Percentiles rank a stretch among this genome's conserved stretches.
Evolutionary conservation across 2,329 filamentous ascomycete genomes (phyloP).

Genomic region (Botrytis porri): DNA sequence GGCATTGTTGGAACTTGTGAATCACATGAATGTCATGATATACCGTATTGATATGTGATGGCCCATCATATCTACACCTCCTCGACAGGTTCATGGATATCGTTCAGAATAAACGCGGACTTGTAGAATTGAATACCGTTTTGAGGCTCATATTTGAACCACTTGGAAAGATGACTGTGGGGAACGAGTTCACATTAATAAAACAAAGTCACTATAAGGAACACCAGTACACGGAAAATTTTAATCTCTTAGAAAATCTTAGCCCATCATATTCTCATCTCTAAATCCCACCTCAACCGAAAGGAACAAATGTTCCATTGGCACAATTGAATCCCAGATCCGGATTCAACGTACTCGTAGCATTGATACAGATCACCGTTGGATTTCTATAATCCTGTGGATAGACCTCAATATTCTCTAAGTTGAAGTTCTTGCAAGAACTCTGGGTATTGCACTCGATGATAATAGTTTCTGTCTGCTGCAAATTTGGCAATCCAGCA

Average conservation of each 20-base stretch:
- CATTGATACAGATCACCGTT: constrained; percentile 41
- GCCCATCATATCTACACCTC: not conserved
- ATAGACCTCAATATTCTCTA: constrained; percentile 38
- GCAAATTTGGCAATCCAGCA: constrained; percentile 40
- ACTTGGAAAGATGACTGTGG: not conserved
- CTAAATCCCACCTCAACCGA: not conserved
- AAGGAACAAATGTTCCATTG: constrained; percentile 37
- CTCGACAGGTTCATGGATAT: not conserved
- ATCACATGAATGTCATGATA: not conserved
- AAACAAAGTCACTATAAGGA: not conserved
- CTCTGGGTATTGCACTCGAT: constrained; percentile 43
- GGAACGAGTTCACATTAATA: not conserved
- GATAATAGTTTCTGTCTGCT: constrained; percentile 43
- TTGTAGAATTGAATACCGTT: not conserved
- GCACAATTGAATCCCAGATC: constrained; percentile 39
- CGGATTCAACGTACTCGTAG: constrained; percentile 38
- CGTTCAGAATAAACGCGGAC: not conserved
- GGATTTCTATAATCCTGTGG: constrained; percentile 36
- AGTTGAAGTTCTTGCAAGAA: constrained; percentile 41
- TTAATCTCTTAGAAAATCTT: not conserved
- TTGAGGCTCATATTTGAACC: not conserved
- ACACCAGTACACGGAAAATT: not conserved
- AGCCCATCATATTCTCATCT: not conserved
- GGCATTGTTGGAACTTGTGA: not conserved
- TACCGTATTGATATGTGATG: not conserved